Conservation (phyloP, 208 protist genomes). For the Trypanosoma mega region DNA sequence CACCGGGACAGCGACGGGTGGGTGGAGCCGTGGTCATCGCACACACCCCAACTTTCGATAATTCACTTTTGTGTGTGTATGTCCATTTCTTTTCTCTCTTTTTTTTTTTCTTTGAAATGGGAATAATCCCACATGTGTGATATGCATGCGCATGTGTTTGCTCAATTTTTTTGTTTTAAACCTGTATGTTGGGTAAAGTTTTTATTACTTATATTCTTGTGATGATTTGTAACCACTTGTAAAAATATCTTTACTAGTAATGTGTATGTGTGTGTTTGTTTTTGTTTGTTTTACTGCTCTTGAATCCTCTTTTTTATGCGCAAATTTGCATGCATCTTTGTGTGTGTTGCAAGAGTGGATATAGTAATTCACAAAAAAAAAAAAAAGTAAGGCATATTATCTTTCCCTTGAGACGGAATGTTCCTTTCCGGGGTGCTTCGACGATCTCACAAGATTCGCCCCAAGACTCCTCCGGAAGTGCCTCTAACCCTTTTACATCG, state of each 20-base stretch:
- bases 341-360: too few species aligned
- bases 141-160: background rate
- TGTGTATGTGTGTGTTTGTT: constrained; percentile 12
- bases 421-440: constrained; percentile 1
- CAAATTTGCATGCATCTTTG: background rate
- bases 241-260: background rate
- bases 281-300: constrained; percentile 11
- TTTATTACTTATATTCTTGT: too few species aligned
- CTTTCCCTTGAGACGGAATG: too few species aligned
- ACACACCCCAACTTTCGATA: constrained; percentile 75
- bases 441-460: constrained; percentile 16
- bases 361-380: too few species aligned
- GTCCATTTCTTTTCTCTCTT: background rate
- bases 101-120: background rate
- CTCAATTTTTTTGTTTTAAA: background rate
- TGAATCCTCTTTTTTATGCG: background rate
- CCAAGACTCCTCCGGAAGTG: constrained; percentile 8
- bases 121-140: background rate
- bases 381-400: too few species aligned
- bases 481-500: background rate
- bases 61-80: background rate
- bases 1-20: constrained; percentile 68
- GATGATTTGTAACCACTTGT: too few species aligned
- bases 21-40: constrained; percentile 71
- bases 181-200: too few species aligned